Conservation (phyloP, 768 basidiomycete species). For the Mrakia blollopis region DNA sequence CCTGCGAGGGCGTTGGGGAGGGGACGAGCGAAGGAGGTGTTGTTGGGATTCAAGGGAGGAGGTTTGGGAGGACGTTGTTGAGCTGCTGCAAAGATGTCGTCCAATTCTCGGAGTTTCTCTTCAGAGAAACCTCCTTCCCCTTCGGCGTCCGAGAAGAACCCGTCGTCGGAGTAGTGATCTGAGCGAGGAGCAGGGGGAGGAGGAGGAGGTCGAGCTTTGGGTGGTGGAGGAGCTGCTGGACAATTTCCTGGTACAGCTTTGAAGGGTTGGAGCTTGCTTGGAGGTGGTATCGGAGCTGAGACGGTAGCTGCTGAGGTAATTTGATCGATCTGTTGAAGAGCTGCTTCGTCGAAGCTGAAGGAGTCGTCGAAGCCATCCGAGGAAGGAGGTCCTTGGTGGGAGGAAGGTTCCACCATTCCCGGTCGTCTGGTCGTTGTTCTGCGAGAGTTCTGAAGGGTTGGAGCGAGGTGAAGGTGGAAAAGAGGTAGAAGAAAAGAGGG, state of each 20-base stretch:
- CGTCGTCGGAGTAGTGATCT: not conserved
- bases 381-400: not conserved
- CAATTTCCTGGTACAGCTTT: not conserved
- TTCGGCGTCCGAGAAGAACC: conserved; percentile 23
- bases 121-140: conserved; percentile 10
- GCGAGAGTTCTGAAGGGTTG: not conserved
- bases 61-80: not conserved
- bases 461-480: not conserved
- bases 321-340: conserved; percentile 35
- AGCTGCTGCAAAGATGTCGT: not conserved
- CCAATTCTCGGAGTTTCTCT: not conserved
- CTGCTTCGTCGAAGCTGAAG: conserved; percentile 35
- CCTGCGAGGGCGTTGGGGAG: conserved; percentile 13
- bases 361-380: conserved; percentile 31
- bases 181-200: conserved; percentile 28
- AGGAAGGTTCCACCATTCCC: too few relatives aligned
- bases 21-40: not conserved
- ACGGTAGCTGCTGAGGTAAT: conserved; percentile 25
- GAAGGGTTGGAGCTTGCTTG: not conserved
- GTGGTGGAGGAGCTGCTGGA: not conserved
- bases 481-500: not conserved
- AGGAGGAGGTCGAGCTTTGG: conserved; percentile 22
- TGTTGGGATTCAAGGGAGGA: not conserved
- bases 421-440: too few relatives aligned
- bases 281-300: conserved; percentile 5